Evolutionary conservation across 768 basidiomycete species (phyloP).

Genomic region (Chiua virens): DNA sequence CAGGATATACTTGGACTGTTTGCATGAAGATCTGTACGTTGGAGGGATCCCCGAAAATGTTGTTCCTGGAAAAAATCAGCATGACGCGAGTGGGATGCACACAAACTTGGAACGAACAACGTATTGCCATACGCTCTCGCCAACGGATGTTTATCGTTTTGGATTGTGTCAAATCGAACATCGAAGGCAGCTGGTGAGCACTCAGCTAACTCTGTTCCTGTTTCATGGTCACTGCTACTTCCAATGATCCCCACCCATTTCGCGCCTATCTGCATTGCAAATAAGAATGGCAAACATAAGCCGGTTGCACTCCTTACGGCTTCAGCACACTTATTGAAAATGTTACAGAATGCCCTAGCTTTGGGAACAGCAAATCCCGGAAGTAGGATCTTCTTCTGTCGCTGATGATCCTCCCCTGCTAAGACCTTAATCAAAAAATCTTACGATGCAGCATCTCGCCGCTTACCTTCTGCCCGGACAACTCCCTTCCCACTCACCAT

Average conservation of each 20-base stretch:
- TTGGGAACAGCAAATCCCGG: conserved; percentile 57
- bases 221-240: conserved; percentile 4
- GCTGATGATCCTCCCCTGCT: conserved; percentile 45
- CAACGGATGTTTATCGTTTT: conserved; percentile 13
- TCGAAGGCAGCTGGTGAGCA: conserved; percentile 44
- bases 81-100: background rate
- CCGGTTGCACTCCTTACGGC: conserved; percentile 11
- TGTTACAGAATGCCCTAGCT: conserved; percentile 47
- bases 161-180: conserved; percentile 36
- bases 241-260: conserved; percentile 25
- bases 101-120: conserved; percentile 4
- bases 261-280: conserved; percentile 16
- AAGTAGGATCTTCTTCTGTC: conserved; percentile 54
- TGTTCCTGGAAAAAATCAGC: conserved; percentile 11
- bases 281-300: background rate
- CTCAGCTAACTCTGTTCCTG: background rate
- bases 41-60: conserved; percentile 20
- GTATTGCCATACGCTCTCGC: conserved; percentile 8
- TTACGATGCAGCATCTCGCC: background rate
- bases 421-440: conserved; percentile 2
- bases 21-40: conserved; percentile 15
- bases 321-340: conserved; percentile 43
- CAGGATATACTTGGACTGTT: background rate
- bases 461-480: conserved; percentile 40
- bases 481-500: conserved; percentile 35